A percentile compares a stretch with the other conserved stretches of the same genome.
phyloP scores from a whole-genome alignment of 176 grass and related monocot species.

The Oropetium thomaeum region DNA sequence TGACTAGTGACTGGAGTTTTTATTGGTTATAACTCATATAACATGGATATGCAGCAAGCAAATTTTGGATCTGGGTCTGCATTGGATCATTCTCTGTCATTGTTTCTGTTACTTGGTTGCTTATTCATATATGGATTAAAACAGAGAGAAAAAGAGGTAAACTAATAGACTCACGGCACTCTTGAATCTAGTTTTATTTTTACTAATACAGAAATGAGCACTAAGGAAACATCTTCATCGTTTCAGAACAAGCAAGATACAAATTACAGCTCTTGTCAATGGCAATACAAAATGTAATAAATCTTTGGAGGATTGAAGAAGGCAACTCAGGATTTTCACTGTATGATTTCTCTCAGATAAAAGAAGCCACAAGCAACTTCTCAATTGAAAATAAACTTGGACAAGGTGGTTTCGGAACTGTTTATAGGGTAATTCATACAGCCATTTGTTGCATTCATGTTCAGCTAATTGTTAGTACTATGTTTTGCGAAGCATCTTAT shows the following conservation, averaged over 20 bases:
- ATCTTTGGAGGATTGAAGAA: constrained; percentile 38
- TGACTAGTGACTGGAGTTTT: background rate
- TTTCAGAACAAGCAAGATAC: constrained; percentile 36
- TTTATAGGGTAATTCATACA: constrained; percentile 63
- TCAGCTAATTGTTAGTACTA: background rate
- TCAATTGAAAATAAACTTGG: constrained; percentile 64
- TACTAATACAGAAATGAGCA: background rate
- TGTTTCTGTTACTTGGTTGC: constrained; percentile 29
- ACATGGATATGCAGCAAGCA: constrained; percentile 27
- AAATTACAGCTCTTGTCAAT: constrained; percentile 31
- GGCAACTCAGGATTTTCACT: constrained; percentile 31
- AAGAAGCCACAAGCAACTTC: constrained; percentile 62
- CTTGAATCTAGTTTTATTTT: background rate
- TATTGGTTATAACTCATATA: background rate
- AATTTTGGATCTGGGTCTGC: constrained; percentile 37
- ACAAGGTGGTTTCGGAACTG: constrained; percentile 71
- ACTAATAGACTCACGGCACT: background rate
- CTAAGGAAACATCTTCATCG: background rate
- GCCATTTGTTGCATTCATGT: background rate
- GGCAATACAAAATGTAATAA: constrained; percentile 37
- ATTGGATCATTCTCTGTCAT: constrained; percentile 31
- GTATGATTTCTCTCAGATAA: constrained; percentile 50
- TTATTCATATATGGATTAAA: constrained; percentile 55
- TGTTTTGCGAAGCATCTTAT: background rate
- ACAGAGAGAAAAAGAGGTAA: constrained; percentile 47